A percentile compares a stretch with the other conserved stretches of the same genome.
These are phyloP conservation scores for Phaeotremella fagi DNA, from an alignment of 768 basidiomycete species.

Conservation along the genomic window DNA sequence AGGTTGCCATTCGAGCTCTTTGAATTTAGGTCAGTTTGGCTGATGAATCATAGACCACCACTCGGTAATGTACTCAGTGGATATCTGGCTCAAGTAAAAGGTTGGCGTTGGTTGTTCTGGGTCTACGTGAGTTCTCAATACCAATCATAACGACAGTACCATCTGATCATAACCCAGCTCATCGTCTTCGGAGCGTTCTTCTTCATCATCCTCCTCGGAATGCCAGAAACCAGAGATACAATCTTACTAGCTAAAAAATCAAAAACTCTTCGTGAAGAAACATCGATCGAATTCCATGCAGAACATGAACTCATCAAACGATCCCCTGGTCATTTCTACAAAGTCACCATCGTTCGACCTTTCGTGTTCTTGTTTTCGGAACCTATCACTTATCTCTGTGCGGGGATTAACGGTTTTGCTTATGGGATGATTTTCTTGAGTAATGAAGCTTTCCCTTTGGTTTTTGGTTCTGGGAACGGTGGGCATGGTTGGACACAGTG, in stretches of 20 bases:
- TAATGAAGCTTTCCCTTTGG: slow-evolving; percentile 37
- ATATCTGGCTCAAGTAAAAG: slow-evolving; percentile 24
- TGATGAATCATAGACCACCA: slow-evolving; percentile 18
- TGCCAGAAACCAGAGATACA: slow-evolving; percentile 37
- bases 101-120: slow-evolving; percentile 35
- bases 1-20: neutral
- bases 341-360: slow-evolving; percentile 36
- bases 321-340: slow-evolving; percentile 29
- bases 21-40: slow-evolving; percentile 8
- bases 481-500: slow-evolving; percentile 36
- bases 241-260: slow-evolving; percentile 26
- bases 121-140: slow-evolving; percentile 15
- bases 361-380: slow-evolving; percentile 38
- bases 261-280: slow-evolving; percentile 19
- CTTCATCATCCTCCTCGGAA: slow-evolving; percentile 22
- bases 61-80: slow-evolving; percentile 26
- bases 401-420: slow-evolving; percentile 36
- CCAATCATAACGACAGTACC: neutral
- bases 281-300: slow-evolving; percentile 24
- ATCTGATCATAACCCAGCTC: slow-evolving; percentile 9
- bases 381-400: slow-evolving; percentile 38
- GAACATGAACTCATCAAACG: slow-evolving; percentile 37
- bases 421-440: slow-evolving; percentile 39
- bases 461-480: slow-evolving; percentile 34
- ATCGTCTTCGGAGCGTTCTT: slow-evolving; percentile 30